A percentile compares a stretch with the other conserved stretches of the same genome.
Evolutionary conservation across 2,329 filamentous ascomycete species (phyloP).

Genomic region (Beauveria caledonica): DNA sequence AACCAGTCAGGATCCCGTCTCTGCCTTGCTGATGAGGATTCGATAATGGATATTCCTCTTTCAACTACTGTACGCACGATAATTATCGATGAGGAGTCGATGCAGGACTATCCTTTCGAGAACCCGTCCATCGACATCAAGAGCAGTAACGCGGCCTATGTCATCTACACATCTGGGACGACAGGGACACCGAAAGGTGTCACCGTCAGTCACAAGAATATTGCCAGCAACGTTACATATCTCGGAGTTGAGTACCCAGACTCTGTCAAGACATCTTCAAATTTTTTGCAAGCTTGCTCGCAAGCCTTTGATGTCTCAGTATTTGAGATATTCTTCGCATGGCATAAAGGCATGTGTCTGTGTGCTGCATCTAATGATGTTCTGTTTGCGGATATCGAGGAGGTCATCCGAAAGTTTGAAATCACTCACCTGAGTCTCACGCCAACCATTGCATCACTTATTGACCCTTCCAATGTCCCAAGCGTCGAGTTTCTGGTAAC

Average conservation of each 20-base stretch:
- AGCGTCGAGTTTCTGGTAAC: conserved; percentile 68
- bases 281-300: conserved; percentile 70
- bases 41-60: conserved; percentile 13
- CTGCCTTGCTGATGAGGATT: conserved; percentile 34
- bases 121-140: conserved; percentile 33
- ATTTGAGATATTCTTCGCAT: conserved; percentile 84
- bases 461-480: conserved; percentile 61
- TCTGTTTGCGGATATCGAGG: conserved; percentile 64
- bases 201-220: conserved; percentile 65
- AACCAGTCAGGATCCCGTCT: conserved; percentile 44
- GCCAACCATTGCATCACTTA: conserved; percentile 72
- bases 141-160: conserved; percentile 56
- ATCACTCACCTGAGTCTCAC: conserved; percentile 81
- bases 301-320: conserved; percentile 83
- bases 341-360: conserved; percentile 69
- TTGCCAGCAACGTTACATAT: conserved; percentile 65
- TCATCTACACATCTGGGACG: conserved; percentile 77
- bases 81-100: conserved; percentile 23
- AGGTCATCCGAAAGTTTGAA: conserved; percentile 50
- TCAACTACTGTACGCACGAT: conserved; percentile 20
- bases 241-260: conserved; percentile 60
- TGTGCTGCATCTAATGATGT: conserved; percentile 68
- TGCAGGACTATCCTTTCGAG: conserved; percentile 22
- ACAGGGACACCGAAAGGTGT: conserved; percentile 77
- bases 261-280: conserved; percentile 32